Conservation (phyloP, 441 rosid genomes). For the Pelargonium fulgidum region DNA sequence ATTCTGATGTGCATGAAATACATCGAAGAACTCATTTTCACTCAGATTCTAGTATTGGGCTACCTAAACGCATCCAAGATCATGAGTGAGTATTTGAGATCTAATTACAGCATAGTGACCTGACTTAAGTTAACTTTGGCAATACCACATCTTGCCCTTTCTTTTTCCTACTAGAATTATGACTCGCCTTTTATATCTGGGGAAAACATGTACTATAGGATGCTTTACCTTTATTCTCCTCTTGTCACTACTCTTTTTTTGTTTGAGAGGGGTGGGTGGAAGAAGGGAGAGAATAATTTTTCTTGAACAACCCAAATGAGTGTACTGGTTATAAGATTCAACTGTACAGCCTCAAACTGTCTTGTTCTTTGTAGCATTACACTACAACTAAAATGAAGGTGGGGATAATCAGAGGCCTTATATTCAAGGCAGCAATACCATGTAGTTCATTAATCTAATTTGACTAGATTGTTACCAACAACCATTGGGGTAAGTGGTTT, state of each 20-base stretch:
- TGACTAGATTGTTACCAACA: no score
- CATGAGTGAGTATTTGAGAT: neutral
- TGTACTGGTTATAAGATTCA: neutral
- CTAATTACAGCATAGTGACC: neutral
- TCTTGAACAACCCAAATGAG: neutral
- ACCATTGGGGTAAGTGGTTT: no score
- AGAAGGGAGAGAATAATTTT: neutral
- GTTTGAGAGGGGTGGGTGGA: neutral
- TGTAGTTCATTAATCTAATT: neutral
- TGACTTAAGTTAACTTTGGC: neutral
- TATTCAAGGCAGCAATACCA: neutral
- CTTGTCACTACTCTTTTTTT: neutral
- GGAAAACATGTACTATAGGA: neutral
- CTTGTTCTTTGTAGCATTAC: neutral
- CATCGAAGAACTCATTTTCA: slow-evolving; percentile 60
- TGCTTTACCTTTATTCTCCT: neutral
- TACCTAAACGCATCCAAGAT: slow-evolving; percentile 42
- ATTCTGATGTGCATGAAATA: slow-evolving; percentile 73
- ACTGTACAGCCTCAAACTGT: neutral
- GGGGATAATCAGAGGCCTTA: neutral
- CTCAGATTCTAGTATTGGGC: slow-evolving; percentile 40
- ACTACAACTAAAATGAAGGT: neutral
- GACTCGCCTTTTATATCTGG: neutral
- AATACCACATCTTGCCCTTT: neutral
- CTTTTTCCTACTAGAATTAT: neutral